These are phyloP conservation scores for Cairneyella variabilis DNA, from an alignment of 495 filamentous ascomycete genomes.

Conservation along the genomic window DNA sequence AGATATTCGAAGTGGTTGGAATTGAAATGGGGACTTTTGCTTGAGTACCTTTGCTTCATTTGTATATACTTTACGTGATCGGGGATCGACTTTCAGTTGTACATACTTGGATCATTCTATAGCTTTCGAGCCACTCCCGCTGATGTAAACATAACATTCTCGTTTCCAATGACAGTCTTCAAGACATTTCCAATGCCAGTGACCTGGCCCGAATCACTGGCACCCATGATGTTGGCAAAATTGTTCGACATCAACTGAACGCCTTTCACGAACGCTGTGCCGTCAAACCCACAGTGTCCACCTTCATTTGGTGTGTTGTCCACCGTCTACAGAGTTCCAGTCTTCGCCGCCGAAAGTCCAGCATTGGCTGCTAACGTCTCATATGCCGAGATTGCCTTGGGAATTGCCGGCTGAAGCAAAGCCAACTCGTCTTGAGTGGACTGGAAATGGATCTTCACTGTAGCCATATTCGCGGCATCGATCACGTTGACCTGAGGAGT, in stretches of 20 bases:
- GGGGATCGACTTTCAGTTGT: too few relatives aligned
- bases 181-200: conserved; percentile 41
- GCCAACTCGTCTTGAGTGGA: conserved; percentile 42
- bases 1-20: too few relatives aligned
- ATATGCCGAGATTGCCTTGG: conserved; percentile 42
- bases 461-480: conserved; percentile 29
- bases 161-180: too few relatives aligned
- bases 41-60: too few relatives aligned
- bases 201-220: conserved; percentile 37
- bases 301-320: conserved; percentile 40
- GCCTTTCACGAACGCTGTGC: conserved; percentile 40
- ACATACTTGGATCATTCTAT: too few relatives aligned
- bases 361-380: conserved; percentile 33
- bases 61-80: too few relatives aligned
- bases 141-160: too few relatives aligned
- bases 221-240: conserved; percentile 40
- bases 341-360: conserved; percentile 32
- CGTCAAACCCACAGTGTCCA: conserved; percentile 50
- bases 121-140: too few relatives aligned
- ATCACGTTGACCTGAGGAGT: conserved; percentile 41
- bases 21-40: too few relatives aligned
- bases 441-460: conserved; percentile 45
- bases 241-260: conserved; percentile 44
- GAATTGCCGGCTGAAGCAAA: conserved; percentile 40
- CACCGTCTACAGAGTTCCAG: conserved; percentile 42